Base-by-base conservation (phyloP, 257 asterid species). In the Agastache rugosa region DNA sequence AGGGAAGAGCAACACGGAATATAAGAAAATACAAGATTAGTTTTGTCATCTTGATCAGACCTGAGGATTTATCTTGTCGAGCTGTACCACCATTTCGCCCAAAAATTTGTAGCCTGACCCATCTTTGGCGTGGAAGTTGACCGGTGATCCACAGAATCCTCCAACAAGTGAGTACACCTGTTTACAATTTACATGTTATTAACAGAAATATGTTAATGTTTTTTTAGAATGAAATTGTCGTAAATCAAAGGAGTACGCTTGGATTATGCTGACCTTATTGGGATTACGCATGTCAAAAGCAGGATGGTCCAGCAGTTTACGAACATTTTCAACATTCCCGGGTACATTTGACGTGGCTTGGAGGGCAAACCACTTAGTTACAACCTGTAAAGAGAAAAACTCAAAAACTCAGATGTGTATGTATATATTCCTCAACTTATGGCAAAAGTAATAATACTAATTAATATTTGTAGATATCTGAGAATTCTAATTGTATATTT, bases 41-140 rank as follows among this genome's bases (percentile, higher is more conserved):
- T 31, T 15, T 35, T 1, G 6, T 66, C 31, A 11, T 55, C n/a
- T 69, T 37, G 12, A 69, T 3, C 63, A 41, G 41, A 92, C 97
- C 97, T 90, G 96, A 69, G 97, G 96, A 77, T 90, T 90, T 61
- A 92, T 44, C 84, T 88, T 88, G 89, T 90, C 97, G 7, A 92
- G 96, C 82, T 90, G 87, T 77, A 92, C 81, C 41, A 90, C 96
- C 11, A 90, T 41, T 74, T 90, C 93, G 6, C 97, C 97, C 85
- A 92, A 82, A 63, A 92, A 90, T 66, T 84, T 90, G 90, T 92
- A 90, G 45, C 97, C 97, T 1, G 97, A 86, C 44, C 96, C 96
- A 64, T 88, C 96, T 83, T 83, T 92, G 34, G 89, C 86, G 14
- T 92, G 91, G 80, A 90, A 86, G 86, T 92, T 92, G 75, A 88